Base-by-base conservation (phyloP, 2,329 filamentous ascomycete genomes). In the Alternaria ethzedia region DNA sequence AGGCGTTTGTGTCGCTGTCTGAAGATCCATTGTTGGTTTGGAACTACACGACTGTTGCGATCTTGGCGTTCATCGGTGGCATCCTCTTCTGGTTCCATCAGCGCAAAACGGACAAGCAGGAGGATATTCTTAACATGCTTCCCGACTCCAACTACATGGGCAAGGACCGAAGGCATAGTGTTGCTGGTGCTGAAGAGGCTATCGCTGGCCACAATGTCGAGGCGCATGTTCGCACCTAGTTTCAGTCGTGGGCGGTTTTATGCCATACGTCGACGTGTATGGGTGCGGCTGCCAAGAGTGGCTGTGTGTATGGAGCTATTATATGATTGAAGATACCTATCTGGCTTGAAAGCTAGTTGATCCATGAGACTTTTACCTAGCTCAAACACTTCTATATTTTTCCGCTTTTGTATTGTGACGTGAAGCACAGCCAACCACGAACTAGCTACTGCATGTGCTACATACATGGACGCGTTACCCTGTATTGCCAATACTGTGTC, bases 121-220 rank as follows among this genome's bases (percentile, higher is more conserved):
- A 94, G 75, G 91, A 93, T 76, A 82, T 84, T 70, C 81, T 91
- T 68, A 94, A 94, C 78, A 86, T 88, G 85, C 88, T 75, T 74
- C 78, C 69, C 5, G 79, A 80, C 56, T 76, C 73, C 15, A 78
- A 67, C 28, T 80, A 80, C 52, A 46, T 73, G 12, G 78, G 77
- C 3, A 70, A 70, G 26, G 73, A 79, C 57, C 58, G 72, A 47
- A 73, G 73, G 59, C 70, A 78, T 59, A 75, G 71, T 47, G 59
- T 69, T 47, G 54, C 10, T 11, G 32, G 15, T 30, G 46, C 57
- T 26, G 71, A 73, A 54, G 70, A 72, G 64, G 55, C 36, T 36
- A 17, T 61, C 25, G 41, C 54, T 15, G 59, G 54, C 20, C 46
- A 61, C 32, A 47, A 51, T 6, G 17, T 28, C 4, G 41, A 46